These are phyloP conservation scores for Podospora tetraspora DNA, from an alignment of 495 filamentous ascomycete genomes.

Conservation along the genomic window DNA sequence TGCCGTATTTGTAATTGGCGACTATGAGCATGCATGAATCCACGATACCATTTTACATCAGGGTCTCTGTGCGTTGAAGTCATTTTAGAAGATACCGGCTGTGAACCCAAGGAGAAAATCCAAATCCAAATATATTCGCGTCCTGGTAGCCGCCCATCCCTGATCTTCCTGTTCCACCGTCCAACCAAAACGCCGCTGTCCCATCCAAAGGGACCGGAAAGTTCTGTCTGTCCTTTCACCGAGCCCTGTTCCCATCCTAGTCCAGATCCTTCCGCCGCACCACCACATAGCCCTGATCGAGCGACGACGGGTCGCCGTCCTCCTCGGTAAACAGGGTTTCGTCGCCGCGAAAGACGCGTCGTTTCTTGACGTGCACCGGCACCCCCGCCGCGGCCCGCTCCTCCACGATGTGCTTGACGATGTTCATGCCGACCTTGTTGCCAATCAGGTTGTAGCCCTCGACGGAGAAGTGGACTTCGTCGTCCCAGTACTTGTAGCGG, in stretches of 20 bases:
- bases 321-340: slow-evolving; percentile 40
- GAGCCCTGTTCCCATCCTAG: slow-evolving; percentile 9
- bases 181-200: background rate
- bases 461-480: slow-evolving; percentile 55
- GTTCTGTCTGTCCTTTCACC: background rate
- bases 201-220: background rate
- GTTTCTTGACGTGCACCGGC: slow-evolving; percentile 22
- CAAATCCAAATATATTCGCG: background rate
- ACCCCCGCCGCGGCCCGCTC: slow-evolving; percentile 27
- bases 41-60: background rate
- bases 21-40: background rate
- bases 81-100: background rate
- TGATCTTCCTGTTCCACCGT: background rate
- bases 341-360: slow-evolving; percentile 31
- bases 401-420: slow-evolving; percentile 40
- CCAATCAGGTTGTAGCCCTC: slow-evolving; percentile 58
- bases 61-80: background rate
- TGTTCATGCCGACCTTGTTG: slow-evolving; percentile 42
- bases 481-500: slow-evolving; percentile 50
- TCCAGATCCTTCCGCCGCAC: slow-evolving; percentile 42
- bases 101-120: background rate
- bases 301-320: slow-evolving; percentile 30
- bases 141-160: background rate
- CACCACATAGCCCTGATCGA: slow-evolving; percentile 44
- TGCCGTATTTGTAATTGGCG: background rate